Base-by-base conservation (phyloP, 257 asterid genomes). In the Capsicum baccatum region DNA sequence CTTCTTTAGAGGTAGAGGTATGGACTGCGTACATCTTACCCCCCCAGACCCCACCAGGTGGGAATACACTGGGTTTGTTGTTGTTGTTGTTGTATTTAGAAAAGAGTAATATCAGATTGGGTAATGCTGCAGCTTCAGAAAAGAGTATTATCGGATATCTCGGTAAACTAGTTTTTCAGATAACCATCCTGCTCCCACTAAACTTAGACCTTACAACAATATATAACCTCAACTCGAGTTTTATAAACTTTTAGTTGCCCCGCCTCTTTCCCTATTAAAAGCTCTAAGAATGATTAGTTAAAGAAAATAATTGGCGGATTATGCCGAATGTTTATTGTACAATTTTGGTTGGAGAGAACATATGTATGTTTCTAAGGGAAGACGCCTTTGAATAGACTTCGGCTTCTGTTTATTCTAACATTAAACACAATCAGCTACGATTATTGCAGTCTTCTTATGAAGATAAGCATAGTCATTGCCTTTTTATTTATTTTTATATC, bases 161-260 rank as follows among this genome's bases (percentile, higher is more conserved):
- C 21, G 81, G 81, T 52, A 74, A 74, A 74, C 14, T 74, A 74
- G 5, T 50, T 74, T 19, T 52, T 74, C 21, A 1, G 62, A 50
- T 50, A 21, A 74, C 2, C 81, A 50, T 74, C 21, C 13, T 0
- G 39, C 5, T 74, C 21, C 21, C 62, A 3, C 47, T 50, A 74
- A 74, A 12, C 0, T 50, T 74, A 1, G 47, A 8, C 47, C 44
- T 21, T 73, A 1, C 14, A 74, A 2, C 4, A 13, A 2, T 50
- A 21, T 6, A 50, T 64, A 3, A 19, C 44, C 60, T 73, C n/a
- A 19, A 19, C 42, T n/a, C 48, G 11, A 19, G 35, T 19, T 68
- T 71, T 6, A 6, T 6, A 73, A 44, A 44, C 48, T 10, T 12
- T 64, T 26, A 12, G 17, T 64, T 5, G n/a, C 44, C 47, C 13